These are phyloP conservation scores for Torulaspora delbrueckii DNA, from an alignment of 805 yeast species.

Conservation along the genomic window DNA sequence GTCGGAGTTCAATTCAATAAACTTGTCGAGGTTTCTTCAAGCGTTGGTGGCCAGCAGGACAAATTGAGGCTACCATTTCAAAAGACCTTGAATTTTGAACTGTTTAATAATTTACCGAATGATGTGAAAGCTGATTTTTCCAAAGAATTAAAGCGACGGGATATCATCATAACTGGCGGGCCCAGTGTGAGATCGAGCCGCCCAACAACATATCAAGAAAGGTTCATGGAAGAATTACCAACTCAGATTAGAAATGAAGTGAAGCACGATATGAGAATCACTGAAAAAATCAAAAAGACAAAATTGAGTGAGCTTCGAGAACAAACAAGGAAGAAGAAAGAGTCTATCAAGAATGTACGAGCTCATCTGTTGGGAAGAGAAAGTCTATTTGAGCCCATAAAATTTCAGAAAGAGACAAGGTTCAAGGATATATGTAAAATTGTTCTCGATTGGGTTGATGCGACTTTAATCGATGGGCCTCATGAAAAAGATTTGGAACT, in stretches of 20 bases:
- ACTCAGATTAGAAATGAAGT: slow-evolving; percentile 60
- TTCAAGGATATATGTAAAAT: slow-evolving; percentile 36
- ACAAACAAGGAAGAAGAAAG: slow-evolving; percentile 14
- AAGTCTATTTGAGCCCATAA: slow-evolving; percentile 28
- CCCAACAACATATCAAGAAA: slow-evolving; percentile 44
- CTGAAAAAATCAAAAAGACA: slow-evolving; percentile 20
- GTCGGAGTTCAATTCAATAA: slow-evolving; percentile 65
- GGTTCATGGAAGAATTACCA: slow-evolving; percentile 63
- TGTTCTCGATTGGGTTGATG: slow-evolving; percentile 38
- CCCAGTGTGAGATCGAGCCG: not conserved
- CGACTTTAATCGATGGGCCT: slow-evolving; percentile 37
- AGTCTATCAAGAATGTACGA: slow-evolving; percentile 7
- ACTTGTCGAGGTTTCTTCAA: slow-evolving; percentile 40
- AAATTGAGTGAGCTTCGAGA: slow-evolving; percentile 19
- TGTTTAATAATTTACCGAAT: slow-evolving; percentile 12
- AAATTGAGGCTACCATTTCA: slow-evolving; percentile 34
- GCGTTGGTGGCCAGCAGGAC: slow-evolving; percentile 34
- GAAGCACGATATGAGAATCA: slow-evolving; percentile 42
- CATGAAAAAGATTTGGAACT: slow-evolving; percentile 38
- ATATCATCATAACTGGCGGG: slow-evolving; percentile 5
- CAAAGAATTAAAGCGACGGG: slow-evolving; percentile 16
- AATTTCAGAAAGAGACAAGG: slow-evolving; percentile 34
- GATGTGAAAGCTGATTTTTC: slow-evolving; percentile 16
- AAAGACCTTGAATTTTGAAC: slow-evolving; percentile 16
- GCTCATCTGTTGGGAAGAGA: slow-evolving; percentile 21